phyloP scores from a whole-genome alignment of 164 flowering plant species.

The grape (Vitis vinifera) region DNA sequence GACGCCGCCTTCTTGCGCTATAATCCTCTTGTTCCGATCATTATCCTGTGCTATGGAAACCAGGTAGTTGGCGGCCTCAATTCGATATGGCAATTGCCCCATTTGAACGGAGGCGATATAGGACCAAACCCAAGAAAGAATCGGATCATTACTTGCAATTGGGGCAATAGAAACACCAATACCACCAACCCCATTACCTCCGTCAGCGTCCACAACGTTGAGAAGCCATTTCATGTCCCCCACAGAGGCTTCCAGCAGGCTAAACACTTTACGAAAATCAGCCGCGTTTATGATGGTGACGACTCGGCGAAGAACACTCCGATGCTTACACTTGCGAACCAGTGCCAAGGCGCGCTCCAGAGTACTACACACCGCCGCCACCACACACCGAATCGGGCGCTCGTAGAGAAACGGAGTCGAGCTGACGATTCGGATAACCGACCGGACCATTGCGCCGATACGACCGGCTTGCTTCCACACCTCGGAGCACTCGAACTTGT shows the following conservation, averaged over 20 bases:
- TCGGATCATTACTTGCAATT: constrained; percentile 41
- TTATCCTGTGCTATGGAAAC: constrained; percentile 33
- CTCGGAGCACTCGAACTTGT: constrained; percentile 56
- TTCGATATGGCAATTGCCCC: constrained; percentile 23
- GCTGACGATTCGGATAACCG: constrained; percentile 23
- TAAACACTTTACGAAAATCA: constrained; percentile 31
- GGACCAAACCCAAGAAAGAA: constrained; percentile 40
- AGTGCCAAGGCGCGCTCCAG: constrained; percentile 32
- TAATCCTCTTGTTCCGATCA: constrained; percentile 35
- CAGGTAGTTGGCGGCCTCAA: constrained; percentile 30
- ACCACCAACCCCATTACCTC: constrained; percentile 12
- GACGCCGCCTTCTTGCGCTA: constrained; percentile 36
- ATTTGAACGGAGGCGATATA: constrained; percentile 25
- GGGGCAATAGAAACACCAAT: constrained; percentile 30
- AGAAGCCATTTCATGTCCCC: constrained; percentile 41
- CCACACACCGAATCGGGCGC: constrained; percentile 30
- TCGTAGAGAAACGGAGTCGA: constrained; percentile 28
- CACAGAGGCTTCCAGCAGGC: constrained; percentile 32
- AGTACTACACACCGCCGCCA: constrained; percentile 21
- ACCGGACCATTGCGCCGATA: constrained; percentile 28
- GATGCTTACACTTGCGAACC: constrained; percentile 35
- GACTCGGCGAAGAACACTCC: constrained; percentile 28
- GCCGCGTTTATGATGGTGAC: constrained; percentile 28
- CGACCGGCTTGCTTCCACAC: constrained; percentile 48
- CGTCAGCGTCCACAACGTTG: constrained; percentile 17